Evolutionary conservation across 208 protist genomes (phyloP), one percentile per base, ranked within the genome.

Genomic region (Trypanosoma congolense): DNA sequence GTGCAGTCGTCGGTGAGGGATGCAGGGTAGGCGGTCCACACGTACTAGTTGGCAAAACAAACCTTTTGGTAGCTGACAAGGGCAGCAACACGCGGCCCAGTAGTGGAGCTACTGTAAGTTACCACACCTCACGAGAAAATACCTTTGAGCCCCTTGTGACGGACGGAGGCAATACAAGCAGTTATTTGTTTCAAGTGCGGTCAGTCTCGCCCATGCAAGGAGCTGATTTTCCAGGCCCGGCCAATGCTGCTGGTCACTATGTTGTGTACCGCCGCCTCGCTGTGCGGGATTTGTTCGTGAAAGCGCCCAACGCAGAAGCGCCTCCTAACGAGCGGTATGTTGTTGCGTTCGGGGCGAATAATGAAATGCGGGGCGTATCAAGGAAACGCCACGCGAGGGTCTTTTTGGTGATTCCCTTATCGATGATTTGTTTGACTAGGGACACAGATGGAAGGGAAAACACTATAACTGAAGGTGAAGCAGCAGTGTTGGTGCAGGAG

Each of bases 221-320:
- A 5, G 2, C 41, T 12, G 43, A 8, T 2, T 51, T 50, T 19
- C 3, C 52, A 22, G 73, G 68, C n/a, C 58, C 66, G 29, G 40
- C 71, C 25, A 87, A 73, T 57, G 19, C 53, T 9, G 72, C 87
- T 44, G 77, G 83, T 48, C 53, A 59, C 29, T 78, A 81, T 61
- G 55, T 73, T 24, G 70, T 73, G 18, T 91, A 91, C 68, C 65
- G 82, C 38, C 83, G 83, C 31, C 49, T 91, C 9, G 79, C 76
- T 12, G 41, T 73, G 33, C 70, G 75, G 12, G 68, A 80, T 50
- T 49, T 79, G 41, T 91, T 77, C 57, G 70, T 70, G 12, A 91
- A 91, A 55, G 77, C 83, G 10, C 67, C 75, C 28, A 76, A 75
- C 54, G 64, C 55, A 10, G 68, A 82, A 36, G 55, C 43, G 25